phyloP scores from a whole-genome alignment of 2,329 filamentous ascomycete species.

The Talaromyces rugulosus region DNA sequence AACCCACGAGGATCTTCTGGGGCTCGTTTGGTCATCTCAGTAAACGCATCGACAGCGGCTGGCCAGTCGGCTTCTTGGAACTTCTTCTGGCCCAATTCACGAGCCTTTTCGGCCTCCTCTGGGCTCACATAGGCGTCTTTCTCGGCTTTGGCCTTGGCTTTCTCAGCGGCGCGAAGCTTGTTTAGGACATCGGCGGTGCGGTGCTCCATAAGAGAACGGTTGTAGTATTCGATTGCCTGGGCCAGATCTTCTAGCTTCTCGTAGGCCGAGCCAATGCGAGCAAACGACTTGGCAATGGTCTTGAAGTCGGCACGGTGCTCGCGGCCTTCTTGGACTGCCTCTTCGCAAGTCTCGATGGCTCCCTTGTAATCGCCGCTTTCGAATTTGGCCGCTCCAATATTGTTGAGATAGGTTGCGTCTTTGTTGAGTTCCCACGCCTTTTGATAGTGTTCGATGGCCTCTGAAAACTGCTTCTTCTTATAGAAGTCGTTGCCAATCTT shows the following conservation, averaged over 20 bases:
- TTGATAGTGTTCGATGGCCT: conserved; percentile 87
- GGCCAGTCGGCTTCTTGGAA: conserved; percentile 98
- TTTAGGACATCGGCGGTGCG: conserved; percentile 88
- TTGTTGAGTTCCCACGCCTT: conserved; percentile 94
- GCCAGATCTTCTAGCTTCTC: conserved; percentile 81
- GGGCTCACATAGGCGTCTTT: conserved; percentile 82
- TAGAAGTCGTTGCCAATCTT: conserved; percentile 88
- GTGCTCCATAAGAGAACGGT: conserved; percentile 92
- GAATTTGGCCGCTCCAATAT: conserved; percentile 87
- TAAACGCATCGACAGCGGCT: conserved; percentile 87
- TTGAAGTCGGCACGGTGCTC: conserved; percentile 94
- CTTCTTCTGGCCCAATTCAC: conserved; percentile 89
- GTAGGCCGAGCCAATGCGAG: conserved; percentile 87
- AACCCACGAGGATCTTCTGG: conserved; percentile 91
- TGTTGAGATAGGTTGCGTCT: conserved; percentile 97
- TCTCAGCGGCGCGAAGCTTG: conserved; percentile 89
- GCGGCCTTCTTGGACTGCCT: conserved; percentile 86
- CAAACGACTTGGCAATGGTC: conserved; percentile 94
- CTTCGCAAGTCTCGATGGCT: conserved; percentile 78
- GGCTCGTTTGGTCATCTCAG: conserved; percentile 93
- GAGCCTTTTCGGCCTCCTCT: conserved; percentile 88
- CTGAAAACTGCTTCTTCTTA: conserved; percentile 97
- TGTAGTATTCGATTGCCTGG: conserved; percentile 82
- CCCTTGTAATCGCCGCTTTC: conserved; percentile 94
- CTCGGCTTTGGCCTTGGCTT: conserved; percentile 71